phyloP scores from a whole-genome alignment of 2,329 filamentous ascomycete species.

The Trichoderma brevicompactum region DNA sequence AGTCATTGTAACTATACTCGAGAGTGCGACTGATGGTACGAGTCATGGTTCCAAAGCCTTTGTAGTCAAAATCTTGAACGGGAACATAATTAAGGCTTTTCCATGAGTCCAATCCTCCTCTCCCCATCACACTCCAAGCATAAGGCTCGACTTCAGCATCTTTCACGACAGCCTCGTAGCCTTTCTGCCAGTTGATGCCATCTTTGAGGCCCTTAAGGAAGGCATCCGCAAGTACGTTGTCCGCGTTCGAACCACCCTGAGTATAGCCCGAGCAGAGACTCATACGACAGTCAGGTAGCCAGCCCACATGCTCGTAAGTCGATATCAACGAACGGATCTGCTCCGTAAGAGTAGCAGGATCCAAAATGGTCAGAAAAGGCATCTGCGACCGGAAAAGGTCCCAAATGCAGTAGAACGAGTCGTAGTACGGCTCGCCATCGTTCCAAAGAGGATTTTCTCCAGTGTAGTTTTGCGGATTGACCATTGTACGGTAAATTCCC shows the following conservation, averaged over 20 bases:
- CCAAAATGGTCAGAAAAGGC: constrained; percentile 69
- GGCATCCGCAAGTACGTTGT: constrained; percentile 69
- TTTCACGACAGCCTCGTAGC: constrained; percentile 71
- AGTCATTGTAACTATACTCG: constrained; percentile 81
- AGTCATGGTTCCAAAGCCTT: constrained; percentile 70
- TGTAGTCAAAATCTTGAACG: constrained; percentile 67
- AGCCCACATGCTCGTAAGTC: constrained; percentile 71
- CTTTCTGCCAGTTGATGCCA: constrained; percentile 68
- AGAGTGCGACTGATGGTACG: constrained; percentile 73
- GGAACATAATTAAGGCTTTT: constrained; percentile 73
- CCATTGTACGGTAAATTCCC: constrained; percentile 72
- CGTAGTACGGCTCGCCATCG: constrained; percentile 71
- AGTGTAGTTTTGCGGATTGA: constrained; percentile 75
- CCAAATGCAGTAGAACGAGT: constrained; percentile 79
- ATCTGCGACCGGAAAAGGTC: constrained; percentile 72
- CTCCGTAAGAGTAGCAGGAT: constrained; percentile 64
- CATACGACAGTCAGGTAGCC: constrained; percentile 77
- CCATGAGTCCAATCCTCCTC: constrained; percentile 74
- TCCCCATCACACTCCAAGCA: constrained; percentile 72
- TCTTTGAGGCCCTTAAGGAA: constrained; percentile 67
- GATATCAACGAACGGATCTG: constrained; percentile 75
- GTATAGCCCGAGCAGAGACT: constrained; percentile 74
- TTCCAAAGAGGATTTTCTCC: constrained; percentile 72
- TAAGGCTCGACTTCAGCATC: constrained; percentile 72
- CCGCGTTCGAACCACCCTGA: constrained; percentile 76